Evolutionary conservation across 164 flowering plant species (phyloP), one percentile per base, ranked within the genome.

Genomic region (Echeveria elegans): DNA sequence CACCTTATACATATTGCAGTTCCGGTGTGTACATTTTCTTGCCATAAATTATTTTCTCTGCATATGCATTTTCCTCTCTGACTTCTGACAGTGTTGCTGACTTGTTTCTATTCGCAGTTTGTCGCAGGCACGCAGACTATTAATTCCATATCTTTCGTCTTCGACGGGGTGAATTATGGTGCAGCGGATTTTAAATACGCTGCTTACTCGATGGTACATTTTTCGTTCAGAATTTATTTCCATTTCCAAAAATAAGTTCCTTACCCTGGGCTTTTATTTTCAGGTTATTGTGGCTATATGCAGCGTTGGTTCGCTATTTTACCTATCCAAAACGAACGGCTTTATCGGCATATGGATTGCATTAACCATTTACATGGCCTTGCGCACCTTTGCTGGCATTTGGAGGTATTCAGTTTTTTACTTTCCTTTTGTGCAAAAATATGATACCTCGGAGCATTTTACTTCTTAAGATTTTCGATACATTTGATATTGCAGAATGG

Each of bases 271-370:
- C 31, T 58, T 37, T 37, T 32, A 65, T 68, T 63, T 74, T 65
- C 88, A 95, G 99, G 85, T 92, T 70, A 23, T 81, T 45, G 97
- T 95, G 52, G 85, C 97, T 9, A 38, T 70, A 16, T 82, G 75
- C 19, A 94, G 93, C 83, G 82, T 89, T 37, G 40, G 68, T 19
- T 73, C 81, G 64, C 65, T 89, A 72, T 75, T 87, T 59, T 47
- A 82, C 70, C 86, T 91, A 29, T 82, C 88, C 0, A 72, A 76
- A n/a, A 73, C 73, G 69, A 28, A 85, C 66, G 97, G 99, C 34
- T 89, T 84, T 70, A 37, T 90, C 37, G 99, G 99, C 66, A 87
- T 95, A 36, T 95, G 98, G 99, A 47, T 81, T 41, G 99, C 92
- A 71, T 72, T 91, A 36, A 84, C 92, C 60, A 85, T 90, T 50